Percentiles rank a stretch among this genome's conserved stretches.
These are phyloP conservation scores for Sporothrix inflata DNA, from an alignment of 2,329 filamentous ascomycete species.

Conservation along the genomic window DNA sequence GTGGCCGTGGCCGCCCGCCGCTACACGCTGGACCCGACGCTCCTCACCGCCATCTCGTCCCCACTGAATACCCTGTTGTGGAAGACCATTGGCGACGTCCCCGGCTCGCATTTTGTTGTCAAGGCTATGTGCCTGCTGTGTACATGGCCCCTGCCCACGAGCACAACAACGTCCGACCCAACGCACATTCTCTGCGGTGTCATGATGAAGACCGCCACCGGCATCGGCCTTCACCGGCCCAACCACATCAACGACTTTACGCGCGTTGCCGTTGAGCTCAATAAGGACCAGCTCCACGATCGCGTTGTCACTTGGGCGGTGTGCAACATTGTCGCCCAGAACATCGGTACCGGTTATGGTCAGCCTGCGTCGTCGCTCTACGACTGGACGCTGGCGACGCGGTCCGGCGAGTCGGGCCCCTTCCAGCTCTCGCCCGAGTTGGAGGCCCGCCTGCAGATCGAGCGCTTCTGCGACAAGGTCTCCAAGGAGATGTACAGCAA, in stretches of 20 bases:
- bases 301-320: constrained; percentile 81
- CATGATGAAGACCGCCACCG: constrained; percentile 86
- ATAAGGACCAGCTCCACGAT: constrained; percentile 78
- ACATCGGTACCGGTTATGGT: constrained; percentile 80
- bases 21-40: constrained; percentile 63
- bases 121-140: constrained; percentile 80
- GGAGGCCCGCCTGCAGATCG: constrained; percentile 69
- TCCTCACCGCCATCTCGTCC: constrained; percentile 69
- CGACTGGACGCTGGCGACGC: constrained; percentile 70
- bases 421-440: constrained; percentile 65
- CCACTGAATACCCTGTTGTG: constrained; percentile 73
- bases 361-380: constrained; percentile 79
- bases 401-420: constrained; percentile 62
- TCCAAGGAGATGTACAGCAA: constrained; percentile 81
- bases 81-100: constrained; percentile 76
- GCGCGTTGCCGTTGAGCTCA: constrained; percentile 71
- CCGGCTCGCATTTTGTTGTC: constrained; percentile 77
- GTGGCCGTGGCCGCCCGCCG: constrained; percentile 74
- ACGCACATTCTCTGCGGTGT: constrained; percentile 81
- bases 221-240: constrained; percentile 79
- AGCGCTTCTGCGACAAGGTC: constrained; percentile 76
- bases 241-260: constrained; percentile 85
- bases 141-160: constrained; percentile 82
- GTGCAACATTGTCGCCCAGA: constrained; percentile 82
- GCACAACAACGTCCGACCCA: constrained; percentile 76